Base-by-base conservation (phyloP, 768 basidiomycete species). In the Panus rudis region DNA sequence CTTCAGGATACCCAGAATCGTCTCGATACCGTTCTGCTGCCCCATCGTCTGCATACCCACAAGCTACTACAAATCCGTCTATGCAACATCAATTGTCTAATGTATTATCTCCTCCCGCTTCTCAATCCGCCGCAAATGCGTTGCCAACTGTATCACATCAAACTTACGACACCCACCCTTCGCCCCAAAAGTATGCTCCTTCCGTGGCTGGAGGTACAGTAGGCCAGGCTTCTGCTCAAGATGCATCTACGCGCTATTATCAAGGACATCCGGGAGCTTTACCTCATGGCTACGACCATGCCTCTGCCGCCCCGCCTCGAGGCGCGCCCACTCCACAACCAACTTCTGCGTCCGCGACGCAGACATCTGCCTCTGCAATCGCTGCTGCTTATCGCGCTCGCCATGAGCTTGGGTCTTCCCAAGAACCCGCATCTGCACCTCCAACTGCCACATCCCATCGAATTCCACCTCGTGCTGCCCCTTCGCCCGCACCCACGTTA, bases 11-110 rank as follows among this genome's bases (percentile, higher is more conserved):
- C 53, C 56, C 58, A 22, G 56, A 60, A 17, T 41, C 41, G 1
- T 33, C 45, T 40, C 54, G 56, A 56, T 57, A 60, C 49, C 58
- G 58, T 30, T 51, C 54, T 13, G 49, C 52, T 42, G 50, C 54
- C 3, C 33, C 46, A 39, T 12, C 23, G 11, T 21, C 20, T 31
- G 16, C 21, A 20, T 39, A 39, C 20, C 19, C 41, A 4, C 48
- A 35, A 13, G 6, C 48, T 4, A 27, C 42, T 3, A 34, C 31
- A 8, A 7, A 16, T 31, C 40, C 43, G 4, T 6, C 33, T 35
- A 7, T 20, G 33, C 33, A 35, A 17, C 33, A 35, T n/a, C n/a
- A n/a, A n/a, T n/a, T n/a, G n/a, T n/a, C n/a, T n/a, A n/a, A n/a
- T n/a, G n/a, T n/a, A n/a, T n/a, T n/a, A n/a, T n/a, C n/a, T n/a